Evolutionary conservation across 1,139 yeast genomes (phyloP).

Genomic region (Dujonia santamariae): DNA sequence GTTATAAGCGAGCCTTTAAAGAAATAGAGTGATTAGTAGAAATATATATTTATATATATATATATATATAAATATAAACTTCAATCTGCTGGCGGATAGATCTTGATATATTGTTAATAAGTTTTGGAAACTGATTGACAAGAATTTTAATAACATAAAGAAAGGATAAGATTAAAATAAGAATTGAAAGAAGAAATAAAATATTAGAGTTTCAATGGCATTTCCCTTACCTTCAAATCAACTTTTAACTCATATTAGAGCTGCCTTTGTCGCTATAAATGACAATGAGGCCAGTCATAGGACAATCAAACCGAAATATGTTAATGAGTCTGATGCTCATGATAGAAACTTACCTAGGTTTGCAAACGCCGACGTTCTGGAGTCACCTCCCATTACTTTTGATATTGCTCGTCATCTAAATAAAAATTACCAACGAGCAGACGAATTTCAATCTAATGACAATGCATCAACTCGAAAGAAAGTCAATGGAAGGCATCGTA

Average conservation of each 20-base stretch:
- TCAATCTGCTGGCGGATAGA: no score
- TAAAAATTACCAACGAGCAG: conserved; percentile 2
- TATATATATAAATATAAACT: no score
- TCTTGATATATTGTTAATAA: no score
- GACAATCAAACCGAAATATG: conserved; percentile 24
- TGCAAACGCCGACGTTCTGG: conserved; percentile 12
- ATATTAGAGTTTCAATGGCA: no score
- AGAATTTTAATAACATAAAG: no score
- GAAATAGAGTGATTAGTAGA: no score
- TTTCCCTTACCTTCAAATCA: conserved; percentile 33
- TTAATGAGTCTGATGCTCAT: no score
- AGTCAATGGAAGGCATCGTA: background rate
- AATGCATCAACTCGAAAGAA: background rate
- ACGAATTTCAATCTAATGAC: background rate
- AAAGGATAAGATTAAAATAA: no score
- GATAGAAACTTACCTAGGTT: background rate
- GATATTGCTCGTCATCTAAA: conserved; percentile 22
- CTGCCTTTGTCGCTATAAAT: conserved; percentile 27
- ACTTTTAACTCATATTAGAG: conserved; percentile 30
- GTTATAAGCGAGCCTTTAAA: no score
- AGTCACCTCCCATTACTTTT: conserved; percentile 37
- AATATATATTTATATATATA: no score
- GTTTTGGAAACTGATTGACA: no score
- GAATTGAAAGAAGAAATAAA: no score
- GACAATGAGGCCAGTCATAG: conserved; percentile 23